Conservation (phyloP, 176 grass and related monocot species). For the Triticum turgidum region DNA sequence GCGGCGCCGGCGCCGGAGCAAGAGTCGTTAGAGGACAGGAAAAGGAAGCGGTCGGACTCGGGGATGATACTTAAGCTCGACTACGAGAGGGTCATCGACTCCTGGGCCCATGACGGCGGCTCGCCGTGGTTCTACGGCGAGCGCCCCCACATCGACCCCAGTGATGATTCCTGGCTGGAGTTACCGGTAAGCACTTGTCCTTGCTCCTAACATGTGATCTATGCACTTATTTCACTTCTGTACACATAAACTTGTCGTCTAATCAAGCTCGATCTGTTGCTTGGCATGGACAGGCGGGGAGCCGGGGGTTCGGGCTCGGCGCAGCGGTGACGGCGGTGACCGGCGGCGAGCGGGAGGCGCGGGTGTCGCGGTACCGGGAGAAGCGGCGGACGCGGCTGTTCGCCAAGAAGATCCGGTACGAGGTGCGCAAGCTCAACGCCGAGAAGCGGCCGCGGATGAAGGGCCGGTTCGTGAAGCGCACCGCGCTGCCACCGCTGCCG, state of each 20-base stretch:
- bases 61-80: slow-evolving; percentile 70
- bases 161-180: slow-evolving; percentile 60
- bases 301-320: slow-evolving; percentile 17
- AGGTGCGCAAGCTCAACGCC: slow-evolving; percentile 98
- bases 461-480: slow-evolving; percentile 91
- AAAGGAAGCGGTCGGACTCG: slow-evolving; percentile 27
- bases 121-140: slow-evolving; percentile 80
- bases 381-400: slow-evolving; percentile 94
- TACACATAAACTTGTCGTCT: not conserved
- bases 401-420: slow-evolving; percentile 98
- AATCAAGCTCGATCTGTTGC: not conserved
- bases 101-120: slow-evolving; percentile 57
- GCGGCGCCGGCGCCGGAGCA: slow-evolving; percentile 3
- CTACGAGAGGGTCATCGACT: slow-evolving; percentile 78
- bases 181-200: slow-evolving; percentile 44
- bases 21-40: slow-evolving; percentile 17
- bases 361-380: slow-evolving; percentile 91
- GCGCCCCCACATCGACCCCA: slow-evolving; percentile 44
- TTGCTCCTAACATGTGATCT: not conserved
- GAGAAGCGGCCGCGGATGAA: slow-evolving; percentile 99
- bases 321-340: slow-evolving; percentile 39
- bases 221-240: not conserved
- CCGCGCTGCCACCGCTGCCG: slow-evolving; percentile 35
- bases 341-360: slow-evolving; percentile 73
- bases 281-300: slow-evolving; percentile 7